Conservation (phyloP, 164 flowering plant species). For the Vitis rupestris region DNA sequence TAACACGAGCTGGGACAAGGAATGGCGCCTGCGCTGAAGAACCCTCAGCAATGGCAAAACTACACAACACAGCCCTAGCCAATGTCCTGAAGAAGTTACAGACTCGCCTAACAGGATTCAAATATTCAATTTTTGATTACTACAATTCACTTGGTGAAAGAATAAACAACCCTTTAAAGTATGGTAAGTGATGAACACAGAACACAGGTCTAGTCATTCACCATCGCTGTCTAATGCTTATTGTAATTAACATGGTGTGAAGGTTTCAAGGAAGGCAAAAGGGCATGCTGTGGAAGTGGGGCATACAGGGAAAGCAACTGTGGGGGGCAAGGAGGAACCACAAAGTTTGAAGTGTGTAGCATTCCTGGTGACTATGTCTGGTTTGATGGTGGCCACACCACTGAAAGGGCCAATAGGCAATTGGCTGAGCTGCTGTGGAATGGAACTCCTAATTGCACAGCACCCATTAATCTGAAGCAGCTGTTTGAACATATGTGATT, state of each 20-base stretch:
- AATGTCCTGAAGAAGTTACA: conserved; percentile 13
- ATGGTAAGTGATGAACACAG: conserved; percentile 2
- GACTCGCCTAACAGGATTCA: conserved; percentile 17
- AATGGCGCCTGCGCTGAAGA: conserved; percentile 14
- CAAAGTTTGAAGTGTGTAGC: conserved; percentile 22
- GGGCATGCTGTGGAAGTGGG: conserved; percentile 47
- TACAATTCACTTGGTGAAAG: conserved; percentile 1
- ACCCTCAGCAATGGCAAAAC: conserved; percentile 3
- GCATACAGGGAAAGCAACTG: conserved; percentile 28
- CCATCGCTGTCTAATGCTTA: not conserved
- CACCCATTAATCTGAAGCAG: conserved; percentile 24
- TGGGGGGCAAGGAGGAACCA: conserved; percentile 18
- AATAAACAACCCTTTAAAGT: conserved; percentile 14
- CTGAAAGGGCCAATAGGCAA: conserved; percentile 21
- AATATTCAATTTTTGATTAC: conserved; percentile 10
- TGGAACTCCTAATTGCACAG: conserved; percentile 12
- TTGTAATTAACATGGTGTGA: not conserved
- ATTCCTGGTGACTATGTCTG: conserved; percentile 22
- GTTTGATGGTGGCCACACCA: conserved; percentile 23
- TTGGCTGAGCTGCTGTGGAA: conserved; percentile 23
- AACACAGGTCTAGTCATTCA: not conserved
- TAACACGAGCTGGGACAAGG: not conserved
- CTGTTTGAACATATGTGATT: conserved; percentile 12
- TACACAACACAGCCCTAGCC: conserved; percentile 20
- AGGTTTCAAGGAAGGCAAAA: conserved; percentile 37